Percentiles rank a stretch among this genome's conserved stretches.
These are phyloP conservation scores for Deinandra increscens DNA, from an alignment of 129 eudicot species.

Conservation along the genomic window DNA sequence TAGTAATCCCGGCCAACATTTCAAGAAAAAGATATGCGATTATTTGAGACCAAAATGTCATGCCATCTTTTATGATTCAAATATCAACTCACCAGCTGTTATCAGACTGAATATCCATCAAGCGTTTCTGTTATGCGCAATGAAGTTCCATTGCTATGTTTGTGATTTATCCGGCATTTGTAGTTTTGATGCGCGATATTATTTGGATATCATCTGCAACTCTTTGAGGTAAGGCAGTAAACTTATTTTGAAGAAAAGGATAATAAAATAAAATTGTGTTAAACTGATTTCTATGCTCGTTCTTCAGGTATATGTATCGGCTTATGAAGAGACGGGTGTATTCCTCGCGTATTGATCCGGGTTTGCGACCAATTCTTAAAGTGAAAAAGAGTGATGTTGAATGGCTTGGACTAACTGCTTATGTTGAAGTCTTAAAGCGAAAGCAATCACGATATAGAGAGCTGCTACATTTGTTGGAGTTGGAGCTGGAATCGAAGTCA, in stretches of 20 bases:
- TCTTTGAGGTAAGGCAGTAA: conserved; percentile 80
- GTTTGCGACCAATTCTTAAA: conserved; percentile 36
- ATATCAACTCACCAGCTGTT: conserved; percentile 66
- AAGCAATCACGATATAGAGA: conserved; percentile 58
- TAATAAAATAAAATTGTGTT: not conserved
- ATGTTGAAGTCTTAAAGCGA: conserved; percentile 47
- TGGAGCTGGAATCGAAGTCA: conserved; percentile 7
- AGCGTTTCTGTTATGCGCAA: conserved; percentile 77
- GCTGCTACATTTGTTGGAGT: conserved; percentile 42
- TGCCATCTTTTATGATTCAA: conserved; percentile 79
- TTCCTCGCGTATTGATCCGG: conserved; percentile 19
- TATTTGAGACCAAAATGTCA: conserved; percentile 86
- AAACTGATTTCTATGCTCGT: not conserved
- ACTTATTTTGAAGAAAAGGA: not conserved
- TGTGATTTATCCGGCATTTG: conserved; percentile 40
- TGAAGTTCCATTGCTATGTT: conserved; percentile 82
- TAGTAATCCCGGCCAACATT: conserved; percentile 41
- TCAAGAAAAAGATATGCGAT: conserved; percentile 53
- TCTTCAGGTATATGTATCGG: conserved; percentile 64
- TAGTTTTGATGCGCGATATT: conserved; percentile 38
- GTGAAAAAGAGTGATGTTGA: conserved; percentile 52
- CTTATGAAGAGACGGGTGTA: conserved; percentile 62
- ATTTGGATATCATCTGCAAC: conserved; percentile 38
- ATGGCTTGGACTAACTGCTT: conserved; percentile 87
- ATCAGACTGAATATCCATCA: conserved; percentile 80